Base-by-base conservation (phyloP, 768 basidiomycete species). In the Termitomyces sp. region DNA sequence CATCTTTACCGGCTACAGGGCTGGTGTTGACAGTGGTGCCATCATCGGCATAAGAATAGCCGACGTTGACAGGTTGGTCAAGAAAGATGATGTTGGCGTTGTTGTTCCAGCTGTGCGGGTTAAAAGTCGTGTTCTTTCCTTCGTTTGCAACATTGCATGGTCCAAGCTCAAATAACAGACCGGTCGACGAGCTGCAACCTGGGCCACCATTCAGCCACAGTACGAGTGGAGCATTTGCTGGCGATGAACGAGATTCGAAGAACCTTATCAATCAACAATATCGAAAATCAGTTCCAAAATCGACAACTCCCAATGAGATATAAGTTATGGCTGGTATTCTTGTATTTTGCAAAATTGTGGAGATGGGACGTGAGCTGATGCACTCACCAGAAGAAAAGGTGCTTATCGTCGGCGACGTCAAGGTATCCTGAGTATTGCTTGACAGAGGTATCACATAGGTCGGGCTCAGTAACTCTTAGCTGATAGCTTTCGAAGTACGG, bases 131-230 rank as follows among this genome's bases (percentile, higher is more conserved):
- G 72, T 86, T 87, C 58, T 74, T 73, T 34, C 93, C 92, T 1
- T 85, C 76, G 43, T 92, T 73, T 18, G 80, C 73, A 59, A 98
- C 78, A 31, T 72, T 73, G 72, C 96, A 98, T 0, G 96, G 94
- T 0, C 96, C 96, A 22, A 96, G 85, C 67, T 98, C 94, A 63
- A 96, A 92, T 16, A 98, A 76, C 24, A 97, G 81, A 10, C 95
- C 95, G 1, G 91, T 89, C 10, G 86, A 84, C 8, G 85, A 88
- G 55, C 83, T 85, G 72, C 84, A 86, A 9, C 85, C 82, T 22
- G 85, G 86, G 13, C 88, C 87, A 34, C 91, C 91, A 61, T 92
- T 92, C n/a, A 92, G 76, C 95, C 95, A 97, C 47, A 97, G 76
- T 9, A 95, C 79, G 2, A 98, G 79, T 4, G 94, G 95, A 6